Evolutionary conservation across 306 rosid species (phyloP).

Genomic region (Acacia melanoxylon): DNA sequence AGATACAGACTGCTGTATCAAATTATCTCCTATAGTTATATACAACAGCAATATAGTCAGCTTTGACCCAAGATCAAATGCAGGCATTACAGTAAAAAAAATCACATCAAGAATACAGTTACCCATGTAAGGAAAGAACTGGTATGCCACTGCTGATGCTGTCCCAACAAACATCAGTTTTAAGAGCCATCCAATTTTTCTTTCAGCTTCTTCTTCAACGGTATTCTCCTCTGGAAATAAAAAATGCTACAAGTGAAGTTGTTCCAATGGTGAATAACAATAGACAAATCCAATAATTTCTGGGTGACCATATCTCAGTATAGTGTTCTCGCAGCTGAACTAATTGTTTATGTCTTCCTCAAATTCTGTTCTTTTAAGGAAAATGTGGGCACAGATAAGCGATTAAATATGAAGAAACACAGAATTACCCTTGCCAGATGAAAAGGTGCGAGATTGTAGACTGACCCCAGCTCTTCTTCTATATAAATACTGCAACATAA

Average conservation of each 20-base stretch:
- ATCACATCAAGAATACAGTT: neutral
- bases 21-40: conserved; percentile 69
- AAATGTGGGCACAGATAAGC: neutral
- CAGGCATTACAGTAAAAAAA: conserved; percentile 15
- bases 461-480: conserved; percentile 47
- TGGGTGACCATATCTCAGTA: conserved; percentile 1
- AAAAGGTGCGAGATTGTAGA: conserved; percentile 51
- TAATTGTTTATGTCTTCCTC: neutral
- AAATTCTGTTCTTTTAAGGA: neutral
- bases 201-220: conserved; percentile 76
- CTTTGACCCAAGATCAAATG: conserved; percentile 20
- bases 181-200: conserved; percentile 81
- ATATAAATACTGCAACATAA: conserved; percentile 48
- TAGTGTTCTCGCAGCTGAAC: neutral
- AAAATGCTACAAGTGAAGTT: conserved; percentile 2
- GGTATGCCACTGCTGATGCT: conserved; percentile 67
- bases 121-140: conserved; percentile 93
- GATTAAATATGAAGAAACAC: neutral
- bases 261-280: neutral
- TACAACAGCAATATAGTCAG: conserved; percentile 27
- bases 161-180: conserved; percentile 80
- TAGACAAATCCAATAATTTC: neutral
- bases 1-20: conserved; percentile 85
- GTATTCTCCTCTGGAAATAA: conserved; percentile 63
- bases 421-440: conserved; percentile 58